Evolutionary conservation across 2,329 filamentous ascomycete genomes (phyloP).

Genomic region (Epichloe aotearoae): DNA sequence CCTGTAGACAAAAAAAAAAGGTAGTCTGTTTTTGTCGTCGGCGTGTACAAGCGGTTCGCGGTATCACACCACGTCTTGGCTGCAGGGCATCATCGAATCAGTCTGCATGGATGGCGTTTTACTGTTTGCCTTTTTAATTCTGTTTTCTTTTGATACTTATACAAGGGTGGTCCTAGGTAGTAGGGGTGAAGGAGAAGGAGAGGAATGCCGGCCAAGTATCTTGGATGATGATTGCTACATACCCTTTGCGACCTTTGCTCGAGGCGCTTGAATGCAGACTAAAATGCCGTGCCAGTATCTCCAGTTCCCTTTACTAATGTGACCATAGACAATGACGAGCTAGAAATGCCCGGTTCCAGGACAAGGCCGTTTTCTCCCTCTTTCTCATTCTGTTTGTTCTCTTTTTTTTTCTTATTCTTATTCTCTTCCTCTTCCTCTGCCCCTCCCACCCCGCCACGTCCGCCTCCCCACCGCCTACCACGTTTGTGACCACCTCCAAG

Average conservation of each 20-base stretch:
- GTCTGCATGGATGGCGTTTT: not conserved
- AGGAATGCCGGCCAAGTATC: not conserved
- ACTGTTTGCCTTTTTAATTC: not conserved
- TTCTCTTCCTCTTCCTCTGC: not conserved
- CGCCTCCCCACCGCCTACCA: not conserved
- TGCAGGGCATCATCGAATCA: not conserved
- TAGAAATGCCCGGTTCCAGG: no score
- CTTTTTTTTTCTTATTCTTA: accelerated
- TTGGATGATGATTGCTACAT: not conserved
- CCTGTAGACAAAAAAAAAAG: not conserved
- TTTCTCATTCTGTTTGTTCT: no score
- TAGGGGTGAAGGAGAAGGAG: not conserved
- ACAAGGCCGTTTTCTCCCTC: no score
- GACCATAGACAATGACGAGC: no score
- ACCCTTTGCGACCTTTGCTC: not conserved
- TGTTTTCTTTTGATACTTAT: not conserved
- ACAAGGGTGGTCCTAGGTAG: not conserved
- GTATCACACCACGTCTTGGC: not conserved
- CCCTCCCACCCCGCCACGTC: not conserved
- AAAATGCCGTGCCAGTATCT: not conserved
- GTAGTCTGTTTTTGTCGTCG: not conserved
- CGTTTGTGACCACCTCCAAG: not conserved
- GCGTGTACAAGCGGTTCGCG: not conserved
- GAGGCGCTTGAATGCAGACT: not conserved
- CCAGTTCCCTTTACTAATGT: no score